Percentiles rank a stretch among this genome's conserved stretches.
phyloP scores from a whole-genome alignment of 1,139 yeast genomes.

The Geotrichum reessii region DNA sequence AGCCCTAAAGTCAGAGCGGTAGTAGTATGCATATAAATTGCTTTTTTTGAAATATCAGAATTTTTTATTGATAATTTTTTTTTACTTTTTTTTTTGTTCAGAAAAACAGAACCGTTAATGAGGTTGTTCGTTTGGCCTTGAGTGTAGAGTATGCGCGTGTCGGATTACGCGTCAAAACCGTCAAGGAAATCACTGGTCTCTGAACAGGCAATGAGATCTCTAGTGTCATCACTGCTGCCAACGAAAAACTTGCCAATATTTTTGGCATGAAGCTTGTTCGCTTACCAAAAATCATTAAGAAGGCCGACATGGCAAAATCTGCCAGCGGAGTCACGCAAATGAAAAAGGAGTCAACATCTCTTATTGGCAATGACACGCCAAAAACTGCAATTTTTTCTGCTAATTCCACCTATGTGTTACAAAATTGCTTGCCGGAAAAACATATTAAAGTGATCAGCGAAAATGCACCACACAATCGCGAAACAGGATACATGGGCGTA shows the following conservation, averaged over 20 bases:
- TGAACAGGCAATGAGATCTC: neutral
- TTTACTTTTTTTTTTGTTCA: no score
- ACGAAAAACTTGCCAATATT: neutral
- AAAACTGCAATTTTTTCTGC: neutral
- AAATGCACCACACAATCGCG: slow-evolving; percentile 1
- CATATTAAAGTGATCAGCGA: slow-evolving; percentile 2
- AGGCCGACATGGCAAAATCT: neutral
- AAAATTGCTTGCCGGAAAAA: slow-evolving; percentile 9
- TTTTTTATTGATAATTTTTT: no score
- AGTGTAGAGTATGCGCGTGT: slow-evolving; percentile 12
- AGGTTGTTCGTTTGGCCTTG: slow-evolving; percentile 16
- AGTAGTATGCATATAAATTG: neutral
- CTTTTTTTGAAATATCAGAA: neutral
- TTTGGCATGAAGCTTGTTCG: slow-evolving; percentile 14
- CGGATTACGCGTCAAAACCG: slow-evolving; percentile 6
- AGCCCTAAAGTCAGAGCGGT: neutral
- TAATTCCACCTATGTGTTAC: slow-evolving; percentile 8
- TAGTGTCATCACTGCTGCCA: slow-evolving; percentile 2
- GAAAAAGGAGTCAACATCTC: neutral
- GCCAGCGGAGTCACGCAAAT: neutral
- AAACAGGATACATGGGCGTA: slow-evolving; percentile 14
- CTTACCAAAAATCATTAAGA: slow-evolving; percentile 8
- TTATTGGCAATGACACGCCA: neutral
- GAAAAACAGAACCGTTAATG: neutral
- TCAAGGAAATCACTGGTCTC: slow-evolving; percentile 8